phyloP scores from a whole-genome alignment of 306 rosid genomes.

The Trichosanthes cucumerina region DNA sequence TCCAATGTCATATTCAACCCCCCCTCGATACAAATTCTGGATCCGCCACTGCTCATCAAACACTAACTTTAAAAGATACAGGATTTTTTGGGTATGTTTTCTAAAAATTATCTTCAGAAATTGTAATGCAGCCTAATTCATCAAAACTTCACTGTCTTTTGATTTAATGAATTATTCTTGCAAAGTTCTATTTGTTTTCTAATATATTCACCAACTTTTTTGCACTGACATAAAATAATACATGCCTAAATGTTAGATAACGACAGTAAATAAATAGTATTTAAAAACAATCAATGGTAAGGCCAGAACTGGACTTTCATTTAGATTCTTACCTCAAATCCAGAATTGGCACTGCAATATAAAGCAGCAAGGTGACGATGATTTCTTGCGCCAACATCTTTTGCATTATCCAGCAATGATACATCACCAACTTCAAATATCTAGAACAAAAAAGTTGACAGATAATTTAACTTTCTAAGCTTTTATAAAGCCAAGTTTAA shows the following conservation, averaged over 20 bases:
- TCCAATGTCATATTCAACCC: too few relatives aligned
- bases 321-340: slow-evolving; percentile 63
- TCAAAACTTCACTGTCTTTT: not conserved
- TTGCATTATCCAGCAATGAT: slow-evolving; percentile 47
- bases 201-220: not conserved
- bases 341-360: slow-evolving; percentile 74
- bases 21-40: too few relatives aligned
- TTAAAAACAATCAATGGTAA: not conserved
- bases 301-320: not conserved
- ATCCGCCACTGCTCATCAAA: too few relatives aligned
- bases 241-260: not conserved
- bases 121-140: not conserved
- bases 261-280: not conserved
- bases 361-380: slow-evolving; percentile 67
- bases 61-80: not conserved
- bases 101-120: not conserved
- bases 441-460: slow-evolving; percentile 23
- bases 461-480: not conserved
- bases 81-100: not conserved
- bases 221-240: not conserved
- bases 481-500: not conserved
- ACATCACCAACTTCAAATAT: slow-evolving; percentile 93
- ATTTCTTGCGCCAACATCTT: slow-evolving; percentile 83
- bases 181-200: not conserved
- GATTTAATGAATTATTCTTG: not conserved